Conservation (phyloP, 257 asterid species). For the Forsythia suspensa region DNA sequence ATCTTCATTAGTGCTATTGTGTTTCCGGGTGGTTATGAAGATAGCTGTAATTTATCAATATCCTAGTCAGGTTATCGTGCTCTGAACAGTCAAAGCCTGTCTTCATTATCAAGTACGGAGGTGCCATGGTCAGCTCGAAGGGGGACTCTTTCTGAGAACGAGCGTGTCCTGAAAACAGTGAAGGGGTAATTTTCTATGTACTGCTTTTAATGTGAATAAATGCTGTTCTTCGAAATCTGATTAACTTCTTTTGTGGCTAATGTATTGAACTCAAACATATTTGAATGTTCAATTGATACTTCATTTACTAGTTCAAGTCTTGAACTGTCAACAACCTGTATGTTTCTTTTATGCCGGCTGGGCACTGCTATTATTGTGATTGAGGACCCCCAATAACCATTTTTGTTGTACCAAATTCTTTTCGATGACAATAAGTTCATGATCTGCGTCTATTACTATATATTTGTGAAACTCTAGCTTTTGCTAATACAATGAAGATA, state of each 20-base stretch:
- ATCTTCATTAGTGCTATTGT: no score
- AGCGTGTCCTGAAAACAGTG: slow-evolving; percentile 81
- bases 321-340: not conserved
- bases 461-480: not conserved
- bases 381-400: not conserved
- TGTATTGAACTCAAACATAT: not conserved
- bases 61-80: no score
- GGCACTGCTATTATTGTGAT: not conserved
- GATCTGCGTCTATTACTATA: not conserved
- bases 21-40: no score
- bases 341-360: not conserved
- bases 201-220: slow-evolving; percentile 5
- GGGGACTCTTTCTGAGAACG: slow-evolving; percentile 82
- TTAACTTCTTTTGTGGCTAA: not conserved
- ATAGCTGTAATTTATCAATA: no score
- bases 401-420: not conserved
- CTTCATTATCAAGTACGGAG: slow-evolving; percentile 22
- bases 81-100: no score
- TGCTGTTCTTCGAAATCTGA: not conserved
- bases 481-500: not conserved
- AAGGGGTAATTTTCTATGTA: slow-evolving; percentile 68
- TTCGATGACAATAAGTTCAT: not conserved
- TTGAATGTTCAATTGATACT: not conserved
- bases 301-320: not conserved
- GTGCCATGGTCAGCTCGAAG: slow-evolving; percentile 91